phyloP scores from a whole-genome alignment of 2,329 filamentous ascomycete genomes.

The Paraphaeosphaeria minitans region DNA sequence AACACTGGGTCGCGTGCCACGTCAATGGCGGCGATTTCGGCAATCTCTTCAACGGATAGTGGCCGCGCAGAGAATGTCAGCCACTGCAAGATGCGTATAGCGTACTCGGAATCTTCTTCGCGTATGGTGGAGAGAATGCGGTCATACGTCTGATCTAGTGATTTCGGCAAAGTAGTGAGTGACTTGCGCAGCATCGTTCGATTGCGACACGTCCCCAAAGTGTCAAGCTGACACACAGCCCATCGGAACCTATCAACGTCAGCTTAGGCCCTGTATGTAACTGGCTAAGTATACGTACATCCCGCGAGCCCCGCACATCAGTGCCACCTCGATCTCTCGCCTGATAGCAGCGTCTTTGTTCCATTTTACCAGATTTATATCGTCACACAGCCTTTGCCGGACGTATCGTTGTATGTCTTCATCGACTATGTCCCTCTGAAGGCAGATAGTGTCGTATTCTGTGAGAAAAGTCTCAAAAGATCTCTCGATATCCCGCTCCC shows the following conservation, averaged over 20 bases:
- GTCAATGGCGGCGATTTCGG: slow-evolving; percentile 20
- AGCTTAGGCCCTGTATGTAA: neutral
- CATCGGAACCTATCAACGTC: slow-evolving; percentile 21
- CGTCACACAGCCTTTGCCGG: slow-evolving; percentile 40
- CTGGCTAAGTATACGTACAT: slow-evolving; percentile 18
- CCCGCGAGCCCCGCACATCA: slow-evolving; percentile 22
- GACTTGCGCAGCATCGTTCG: slow-evolving; percentile 8
- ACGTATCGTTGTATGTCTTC: slow-evolving; percentile 23
- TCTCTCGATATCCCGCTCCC: neutral
- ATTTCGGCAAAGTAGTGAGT: slow-evolving; percentile 16
- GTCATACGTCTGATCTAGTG: slow-evolving; percentile 21
- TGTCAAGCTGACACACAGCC: slow-evolving; percentile 21
- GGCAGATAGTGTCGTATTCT: too few relatives aligned
- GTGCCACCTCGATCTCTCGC: slow-evolving; percentile 29
- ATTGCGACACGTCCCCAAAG: slow-evolving; percentile 14
- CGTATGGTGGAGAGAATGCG: slow-evolving; percentile 16
- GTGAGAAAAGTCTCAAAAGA: too few relatives aligned
- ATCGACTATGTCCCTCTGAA: too few relatives aligned
- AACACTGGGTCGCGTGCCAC: slow-evolving; percentile 25
- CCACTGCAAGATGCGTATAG: slow-evolving; percentile 13
- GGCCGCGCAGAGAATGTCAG: slow-evolving; percentile 14
- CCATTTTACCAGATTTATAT: slow-evolving; percentile 24
- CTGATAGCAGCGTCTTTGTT: slow-evolving; percentile 23
- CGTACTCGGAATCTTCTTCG: slow-evolving; percentile 5
- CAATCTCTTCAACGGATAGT: slow-evolving; percentile 13